Base-by-base conservation (phyloP, 352 stramenopile species). In the Pythium rhizo-oryzae region DNA sequence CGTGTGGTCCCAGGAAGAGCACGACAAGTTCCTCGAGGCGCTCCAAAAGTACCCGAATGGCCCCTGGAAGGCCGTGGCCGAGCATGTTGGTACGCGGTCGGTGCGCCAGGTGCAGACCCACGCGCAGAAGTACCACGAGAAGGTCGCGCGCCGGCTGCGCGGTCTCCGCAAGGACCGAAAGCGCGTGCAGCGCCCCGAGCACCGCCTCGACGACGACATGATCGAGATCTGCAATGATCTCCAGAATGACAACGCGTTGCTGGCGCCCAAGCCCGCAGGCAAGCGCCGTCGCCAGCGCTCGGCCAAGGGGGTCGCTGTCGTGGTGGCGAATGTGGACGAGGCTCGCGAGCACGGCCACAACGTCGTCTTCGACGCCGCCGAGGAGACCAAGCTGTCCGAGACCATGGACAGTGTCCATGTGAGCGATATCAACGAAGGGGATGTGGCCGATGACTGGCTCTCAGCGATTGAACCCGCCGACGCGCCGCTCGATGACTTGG, bases 1-100 rank as follows among this genome's bases (percentile, higher is more conserved):
- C 24, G 43, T 54, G 16, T 72, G 66, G 66, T 51, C 51, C 21
- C 25, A 68, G 8, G 66, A 72, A 2, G 66, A 72, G 53, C 66
- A 72, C 46, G 52, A 62, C 4, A 59, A 59, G 23, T 72, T 72
- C 50, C 39, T 63, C 30, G 49, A 68, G 18, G 66, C 59, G 8
- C 61, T 72, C 12, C 23, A 63, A 8, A 37, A 61, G 21, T 72
- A 55, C 66, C 66, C 66, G 3, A n/a, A 44, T 6, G 59, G 59
- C 8, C 59, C 59, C 23, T 66, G 59, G 59, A 25, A 37, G 8
- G 11, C 33, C 13, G 41, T 66, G 12, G 49, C 59, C 2, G 33
- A 37, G 33, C 28, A 53, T 23, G 37, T 66, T 6, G 59, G 59
- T 35, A 66, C 59, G 47, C 43, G 43, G 12, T 21, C 43, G 12